phyloP scores from a whole-genome alignment of 768 basidiomycete species.

The Hericium coralloides region DNA sequence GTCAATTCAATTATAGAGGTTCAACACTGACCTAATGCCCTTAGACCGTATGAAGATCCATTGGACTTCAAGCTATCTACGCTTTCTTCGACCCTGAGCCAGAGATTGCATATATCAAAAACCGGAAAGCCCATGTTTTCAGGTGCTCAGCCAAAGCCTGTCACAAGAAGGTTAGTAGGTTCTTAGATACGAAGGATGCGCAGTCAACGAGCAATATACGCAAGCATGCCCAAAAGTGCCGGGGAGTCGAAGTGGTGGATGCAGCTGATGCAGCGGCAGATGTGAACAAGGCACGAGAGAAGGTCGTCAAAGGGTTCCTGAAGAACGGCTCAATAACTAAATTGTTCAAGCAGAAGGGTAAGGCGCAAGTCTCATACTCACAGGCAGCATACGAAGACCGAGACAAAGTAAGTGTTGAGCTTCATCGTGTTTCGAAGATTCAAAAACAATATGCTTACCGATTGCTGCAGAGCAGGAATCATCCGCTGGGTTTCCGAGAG shows the following conservation, averaged over 20 bases:
- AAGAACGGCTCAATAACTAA: background rate
- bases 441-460: too few species aligned
- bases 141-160: conserved; percentile 17
- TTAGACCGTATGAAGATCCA: background rate
- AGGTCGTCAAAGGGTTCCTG: background rate
- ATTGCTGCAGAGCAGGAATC: background rate
- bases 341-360: background rate
- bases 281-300: background rate
- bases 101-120: conserved; percentile 13
- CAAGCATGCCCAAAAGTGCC: background rate
- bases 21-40: background rate
- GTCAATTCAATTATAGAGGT: too few species aligned
- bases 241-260: background rate
- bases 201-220: conserved; percentile 8
- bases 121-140: conserved; percentile 17
- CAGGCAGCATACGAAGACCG: background rate
- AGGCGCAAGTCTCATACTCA: background rate
- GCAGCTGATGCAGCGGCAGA: background rate
- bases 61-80: conserved; percentile 21
- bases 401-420: background rate
- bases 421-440: too few species aligned
- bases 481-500: background rate
- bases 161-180: conserved; percentile 9
- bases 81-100: conserved; percentile 18
- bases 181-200: conserved; percentile 18